Base-by-base conservation (phyloP, 305 asterid species). In the Ilex paraguariensis region DNA sequence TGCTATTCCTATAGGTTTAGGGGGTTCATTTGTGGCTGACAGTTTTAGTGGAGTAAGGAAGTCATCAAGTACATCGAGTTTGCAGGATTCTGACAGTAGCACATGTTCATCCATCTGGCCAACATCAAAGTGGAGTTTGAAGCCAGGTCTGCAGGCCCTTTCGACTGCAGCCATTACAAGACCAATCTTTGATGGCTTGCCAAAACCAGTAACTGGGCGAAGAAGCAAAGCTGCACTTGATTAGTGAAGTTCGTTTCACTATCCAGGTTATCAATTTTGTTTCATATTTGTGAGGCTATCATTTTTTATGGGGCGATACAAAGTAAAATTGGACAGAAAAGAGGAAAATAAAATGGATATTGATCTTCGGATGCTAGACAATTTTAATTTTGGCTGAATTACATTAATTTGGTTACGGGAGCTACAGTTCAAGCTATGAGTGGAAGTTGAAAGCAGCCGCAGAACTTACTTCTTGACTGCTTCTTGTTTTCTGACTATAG, bases 191-290 rank as follows among this genome's bases (percentile, higher is more conserved):
- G 95, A 88, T 71, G 90, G 96, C 69, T 74, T 91, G 44, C 83
- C 87, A n/a, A 88, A 78, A 70, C 88, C 86, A 31, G 70, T 81
- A 49, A 67, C 64, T 14, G 80, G 81, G 70, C 77, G 88, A 59
- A 82, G 70, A 75, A 85, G 67, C 77, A 92, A 92, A 74, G 76
- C 98, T 57, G 96, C 98, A 10, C 82, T 92, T 32, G 98, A 89
- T 76, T 92, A 82, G 76, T 53, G 6, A 36, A 36, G 42, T 36
- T 36, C 6, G 9, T 36, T 36, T 36, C 42, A 58, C 59, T 58
- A 66, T 36, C 42, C 42, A 36, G 42, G 42, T 36, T 36, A 36
- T 36, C 42, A 8, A 36, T 36, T 36, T 36, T 36, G 42, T 36
- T 36, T 5, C 42, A 36, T 36, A 36, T 36, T 5, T 36, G 42